phyloP scores from a whole-genome alignment of 441 rosid species.

The Daphne laureola region DNA sequence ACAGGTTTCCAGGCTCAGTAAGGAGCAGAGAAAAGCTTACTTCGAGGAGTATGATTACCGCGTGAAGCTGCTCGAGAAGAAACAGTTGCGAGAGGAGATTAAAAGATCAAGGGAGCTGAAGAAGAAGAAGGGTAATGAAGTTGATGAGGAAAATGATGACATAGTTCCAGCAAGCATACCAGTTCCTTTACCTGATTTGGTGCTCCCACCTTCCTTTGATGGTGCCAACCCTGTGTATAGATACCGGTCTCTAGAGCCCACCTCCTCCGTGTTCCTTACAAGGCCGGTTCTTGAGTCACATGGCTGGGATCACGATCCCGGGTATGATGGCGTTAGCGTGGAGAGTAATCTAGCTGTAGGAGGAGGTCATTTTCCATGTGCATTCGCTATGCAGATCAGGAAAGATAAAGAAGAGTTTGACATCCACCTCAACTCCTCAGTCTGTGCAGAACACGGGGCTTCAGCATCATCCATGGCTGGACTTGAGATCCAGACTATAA shows the following conservation, averaged over 20 bases:
- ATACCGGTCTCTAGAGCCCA: conserved; percentile 38
- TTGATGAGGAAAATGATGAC: conserved; percentile 27
- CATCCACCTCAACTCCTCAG: conserved; percentile 44
- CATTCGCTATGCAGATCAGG: conserved; percentile 36
- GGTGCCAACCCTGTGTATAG: conserved; percentile 41
- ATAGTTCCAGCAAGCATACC: conserved; percentile 36
- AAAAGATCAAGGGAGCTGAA: conserved; percentile 29
- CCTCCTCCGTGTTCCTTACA: conserved; percentile 36
- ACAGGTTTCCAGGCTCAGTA: conserved; percentile 49
- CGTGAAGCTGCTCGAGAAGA: conserved; percentile 57
- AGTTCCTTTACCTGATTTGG: conserved; percentile 43
- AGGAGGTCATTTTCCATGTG: conserved; percentile 29
- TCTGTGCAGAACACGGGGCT: conserved; percentile 37
- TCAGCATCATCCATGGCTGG: conserved; percentile 49
- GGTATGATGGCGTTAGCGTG: conserved; percentile 40
- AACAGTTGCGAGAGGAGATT: conserved; percentile 57
- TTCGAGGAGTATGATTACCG: conserved; percentile 61
- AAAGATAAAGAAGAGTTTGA: conserved; percentile 51
- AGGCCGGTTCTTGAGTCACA: conserved; percentile 50
- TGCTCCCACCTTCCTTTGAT: conserved; percentile 53
- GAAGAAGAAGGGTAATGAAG: conserved; percentile 48
- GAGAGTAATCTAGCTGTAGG: conserved; percentile 33
- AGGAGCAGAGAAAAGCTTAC: conserved; percentile 55
- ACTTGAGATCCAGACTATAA: conserved; percentile 44
- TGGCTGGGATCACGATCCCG: conserved; percentile 59